Evolutionary conservation across 805 yeast genomes (phyloP).

Genomic region (Pichia rugopelliculosa): DNA sequence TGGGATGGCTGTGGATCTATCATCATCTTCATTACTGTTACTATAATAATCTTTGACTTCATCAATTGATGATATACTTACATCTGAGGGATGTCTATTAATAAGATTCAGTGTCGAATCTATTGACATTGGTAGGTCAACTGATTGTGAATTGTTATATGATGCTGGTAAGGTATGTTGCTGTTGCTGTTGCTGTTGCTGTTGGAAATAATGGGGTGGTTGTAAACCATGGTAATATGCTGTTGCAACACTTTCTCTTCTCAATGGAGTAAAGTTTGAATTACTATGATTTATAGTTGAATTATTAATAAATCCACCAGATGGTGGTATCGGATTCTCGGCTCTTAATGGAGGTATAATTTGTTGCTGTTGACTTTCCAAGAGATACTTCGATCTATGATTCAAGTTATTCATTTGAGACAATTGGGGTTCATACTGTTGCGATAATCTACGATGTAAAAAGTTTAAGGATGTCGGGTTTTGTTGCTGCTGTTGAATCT

Average conservation of each 20-base stretch:
- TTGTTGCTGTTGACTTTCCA: constrained; percentile 15
- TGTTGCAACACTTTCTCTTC: constrained; percentile 29
- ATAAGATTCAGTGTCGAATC: not conserved
- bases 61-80: not conserved
- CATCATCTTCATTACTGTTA: not conserved
- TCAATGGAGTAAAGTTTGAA: constrained; percentile 7
- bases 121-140: not conserved
- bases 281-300: not conserved
- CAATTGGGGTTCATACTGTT: constrained; percentile 1
- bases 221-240: constrained; percentile 13
- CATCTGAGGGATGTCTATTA: not conserved
- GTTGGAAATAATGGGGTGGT: not conserved
- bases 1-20: not conserved
- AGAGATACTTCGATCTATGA: not conserved
- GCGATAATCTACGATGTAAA: not conserved
- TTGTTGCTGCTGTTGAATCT: not conserved
- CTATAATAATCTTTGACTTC: not conserved
- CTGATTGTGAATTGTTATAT: not conserved
- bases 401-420: not conserved
- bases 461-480: not conserved
- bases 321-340: constrained; percentile 24
- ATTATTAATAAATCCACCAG: not conserved
- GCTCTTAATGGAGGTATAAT: constrained; percentile 29
- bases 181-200: not conserved
- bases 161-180: not conserved